Base-by-base conservation (phyloP, 805 yeast genomes). In the Zygosaccharomyces rouxii region DNA sequence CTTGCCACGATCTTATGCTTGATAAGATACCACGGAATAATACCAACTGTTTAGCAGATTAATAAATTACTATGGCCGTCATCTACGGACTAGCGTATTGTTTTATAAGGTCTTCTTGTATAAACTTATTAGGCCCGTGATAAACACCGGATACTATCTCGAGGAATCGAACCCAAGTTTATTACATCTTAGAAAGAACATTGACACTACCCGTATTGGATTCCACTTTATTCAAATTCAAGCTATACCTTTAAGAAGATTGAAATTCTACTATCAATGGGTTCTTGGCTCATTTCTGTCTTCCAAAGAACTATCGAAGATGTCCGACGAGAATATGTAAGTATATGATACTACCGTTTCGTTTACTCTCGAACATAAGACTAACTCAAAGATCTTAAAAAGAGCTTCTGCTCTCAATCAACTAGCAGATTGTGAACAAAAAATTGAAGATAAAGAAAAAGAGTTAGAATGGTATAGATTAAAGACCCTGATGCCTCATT, bases 381-480 rank as follows among this genome's bases (percentile, higher is more conserved):
- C 46, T 43, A 43, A 43, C 46, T 21, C 7, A 5, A 57, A 13
- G 9, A n/a, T 22, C 16, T 35, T 25, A 18, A 13, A 7, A 5
- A 44, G 47, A 16, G 39, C 53, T n/a, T 35, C 42, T n/a, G 74
- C 75, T 47, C 73, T 71, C 57, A 68, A 68, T n/a, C 72, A 71
- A 19, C 65, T 84, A 33, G 83, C 86, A 1, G 70, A 71, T 11
- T 74, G 81, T 55, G 87, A 82, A 59, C 74, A 74, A 44, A 78
- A 79, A 42, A 73, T 80, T 72, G 84, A 79, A 44, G 54, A 62
- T 25, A 81, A 83, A 13, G 89, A 84, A 53, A 74, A 75, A 42
- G 79, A 80, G 22, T 81, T 81, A 21, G 74, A 83, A 56, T 64
- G 76, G 38, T 77, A 69, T 52, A 72, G 86, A 44, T 64, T 83